Base-by-base conservation (phyloP, 164 flowering plant species). In the Malania oleifera region DNA sequence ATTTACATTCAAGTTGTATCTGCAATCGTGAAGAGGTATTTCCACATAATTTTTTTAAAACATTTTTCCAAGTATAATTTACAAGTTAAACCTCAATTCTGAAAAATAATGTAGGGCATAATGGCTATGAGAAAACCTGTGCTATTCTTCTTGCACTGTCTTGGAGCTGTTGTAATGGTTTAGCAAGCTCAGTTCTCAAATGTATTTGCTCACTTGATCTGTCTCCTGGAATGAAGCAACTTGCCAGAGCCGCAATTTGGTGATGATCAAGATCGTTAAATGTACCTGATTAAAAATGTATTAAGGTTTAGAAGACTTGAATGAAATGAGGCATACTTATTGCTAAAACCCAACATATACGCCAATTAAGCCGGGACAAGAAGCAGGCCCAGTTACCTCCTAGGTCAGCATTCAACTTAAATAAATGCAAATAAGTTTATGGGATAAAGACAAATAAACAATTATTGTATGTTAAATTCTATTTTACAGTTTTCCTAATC, bases 161-260 rank as follows among this genome's bases (percentile, higher is more conserved):
- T 75, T 89, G 96, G 52, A 95, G 91, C 65, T 95, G 99, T 66
- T 87, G 93, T 48, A 95, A 73, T 29, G 97, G 99, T 70, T 80
- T 86, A 39, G 83, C 84, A 71, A 91, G 95, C 66, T 95, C 99
- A 1, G 80, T 80, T 73, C 96, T 81, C 75, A 95, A 68, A 54
- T 91, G 82, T 73, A 85, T 81, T 71, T 86, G 96, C 71, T 95
- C 97, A 64, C 53, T 79, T 68, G 99, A 87, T 69, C 64, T 84
- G 59, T 95, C 99, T 50, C 86, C 89, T 6, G 96, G 99, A 73
- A 91, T 81, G 67, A 95, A 95, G 78, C 99, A 95, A 72, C 99
- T 95, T n/a, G 87, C 88, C 68, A 95, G 86, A 66, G 97, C 93
- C 10, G 91, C 99, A 72, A 91, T 75, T 78, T 95, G 99, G 62